A percentile compares a stretch with the other conserved stretches of the same genome.
phyloP scores from a whole-genome alignment of 1,139 yeast genomes.

The Kodamaea sp. region DNA sequence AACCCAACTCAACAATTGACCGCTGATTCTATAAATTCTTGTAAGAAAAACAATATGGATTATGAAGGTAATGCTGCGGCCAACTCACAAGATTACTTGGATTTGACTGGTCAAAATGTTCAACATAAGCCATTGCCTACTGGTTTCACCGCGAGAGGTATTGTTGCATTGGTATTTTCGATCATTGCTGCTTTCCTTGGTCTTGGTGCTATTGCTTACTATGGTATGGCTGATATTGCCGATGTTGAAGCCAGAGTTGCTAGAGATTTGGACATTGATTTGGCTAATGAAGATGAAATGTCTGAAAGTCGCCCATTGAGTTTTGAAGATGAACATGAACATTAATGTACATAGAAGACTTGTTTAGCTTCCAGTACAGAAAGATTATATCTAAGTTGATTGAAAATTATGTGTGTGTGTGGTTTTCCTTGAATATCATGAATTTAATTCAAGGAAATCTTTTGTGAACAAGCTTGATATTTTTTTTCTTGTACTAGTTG shows the following conservation, averaged over 20 bases:
- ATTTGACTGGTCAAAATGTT: slow-evolving; percentile 68
- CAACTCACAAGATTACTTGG: slow-evolving; percentile 53
- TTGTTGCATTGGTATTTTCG: slow-evolving; percentile 81
- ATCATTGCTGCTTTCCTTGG: slow-evolving; percentile 78
- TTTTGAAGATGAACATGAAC: slow-evolving; percentile 4
- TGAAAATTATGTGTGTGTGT: slow-evolving; percentile 16
- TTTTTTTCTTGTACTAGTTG: neutral
- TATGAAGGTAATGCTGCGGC: slow-evolving; percentile 83
- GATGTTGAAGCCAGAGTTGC: slow-evolving; percentile 54
- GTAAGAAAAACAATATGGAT: slow-evolving; percentile 16
- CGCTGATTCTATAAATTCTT: slow-evolving; percentile 22
- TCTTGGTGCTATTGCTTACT: slow-evolving; percentile 66
- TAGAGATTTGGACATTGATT: slow-evolving; percentile 45
- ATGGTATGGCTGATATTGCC: slow-evolving; percentile 73
- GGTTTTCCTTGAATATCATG: slow-evolving; percentile 8
- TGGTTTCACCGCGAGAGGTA: slow-evolving; percentile 89
- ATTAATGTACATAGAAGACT: slow-evolving; percentile 1
- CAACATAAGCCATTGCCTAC: slow-evolving; percentile 66
- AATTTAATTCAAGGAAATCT: slow-evolving; percentile 7
- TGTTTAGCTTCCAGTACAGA: neutral
- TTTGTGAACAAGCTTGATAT: slow-evolving; percentile 9
- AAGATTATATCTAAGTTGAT: slow-evolving; percentile 6
- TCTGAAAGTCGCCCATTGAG: slow-evolving; percentile 4
- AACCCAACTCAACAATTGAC: slow-evolving; percentile 46
- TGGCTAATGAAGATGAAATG: slow-evolving; percentile 27